A percentile compares a stretch with the other conserved stretches of the same genome.
These are phyloP conservation scores for Sanghuangporus sanghuang DNA, from an alignment of 1,284 basidiomycete genomes.

Conservation along the genomic window DNA sequence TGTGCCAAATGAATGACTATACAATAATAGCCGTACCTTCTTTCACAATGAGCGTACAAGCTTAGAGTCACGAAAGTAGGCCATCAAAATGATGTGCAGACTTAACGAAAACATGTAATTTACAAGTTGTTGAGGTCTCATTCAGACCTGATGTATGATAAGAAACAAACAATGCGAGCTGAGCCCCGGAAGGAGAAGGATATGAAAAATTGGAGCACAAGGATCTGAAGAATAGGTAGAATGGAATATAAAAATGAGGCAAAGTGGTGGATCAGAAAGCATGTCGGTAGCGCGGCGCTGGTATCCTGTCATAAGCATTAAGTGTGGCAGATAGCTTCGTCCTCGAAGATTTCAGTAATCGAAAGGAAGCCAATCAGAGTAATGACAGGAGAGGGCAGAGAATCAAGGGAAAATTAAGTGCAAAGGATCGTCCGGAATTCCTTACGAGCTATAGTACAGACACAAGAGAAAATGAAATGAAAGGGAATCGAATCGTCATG, in stretches of 20 bases:
- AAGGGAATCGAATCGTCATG: background rate
- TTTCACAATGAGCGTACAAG: too few species aligned
- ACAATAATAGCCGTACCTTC: too few species aligned
- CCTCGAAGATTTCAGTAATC: too few species aligned
- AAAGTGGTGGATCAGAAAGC: background rate
- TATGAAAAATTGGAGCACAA: background rate
- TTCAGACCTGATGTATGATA: background rate
- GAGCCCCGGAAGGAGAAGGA: background rate
- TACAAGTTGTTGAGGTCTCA: background rate
- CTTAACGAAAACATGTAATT: background rate
- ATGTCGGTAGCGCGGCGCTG: too few species aligned
- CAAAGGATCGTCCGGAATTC: too few species aligned
- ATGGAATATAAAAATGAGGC: background rate
- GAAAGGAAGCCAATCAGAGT: too few species aligned
- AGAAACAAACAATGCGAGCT: background rate
- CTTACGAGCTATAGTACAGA: background rate
- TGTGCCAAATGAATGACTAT: too few species aligned
- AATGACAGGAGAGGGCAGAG: background rate
- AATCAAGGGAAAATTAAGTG: background rate
- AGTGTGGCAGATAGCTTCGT: too few species aligned
- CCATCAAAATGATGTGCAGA: too few species aligned
- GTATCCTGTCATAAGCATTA: too few species aligned
- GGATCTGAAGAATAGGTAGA: background rate
- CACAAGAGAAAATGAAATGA: background rate
- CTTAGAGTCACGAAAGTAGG: too few species aligned